Percentiles rank a stretch among this genome's conserved stretches.
phyloP scores from a whole-genome alignment of 2,329 filamentous ascomycete genomes.

The Penicillium sp. region DNA sequence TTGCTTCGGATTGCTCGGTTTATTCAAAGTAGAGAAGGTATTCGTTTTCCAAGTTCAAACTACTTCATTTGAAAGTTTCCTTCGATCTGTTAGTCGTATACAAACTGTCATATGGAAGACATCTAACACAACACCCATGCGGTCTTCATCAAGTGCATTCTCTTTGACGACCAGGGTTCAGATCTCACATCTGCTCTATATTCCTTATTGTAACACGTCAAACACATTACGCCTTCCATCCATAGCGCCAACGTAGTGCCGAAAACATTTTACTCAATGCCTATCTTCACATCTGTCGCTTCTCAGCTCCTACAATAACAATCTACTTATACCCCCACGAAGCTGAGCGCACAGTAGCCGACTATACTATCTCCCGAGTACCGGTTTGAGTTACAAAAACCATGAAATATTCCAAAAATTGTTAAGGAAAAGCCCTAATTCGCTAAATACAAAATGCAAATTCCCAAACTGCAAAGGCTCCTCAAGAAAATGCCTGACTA shows the following conservation, averaged over 20 bases:
- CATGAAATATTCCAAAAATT: not conserved
- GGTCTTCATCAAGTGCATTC: not conserved
- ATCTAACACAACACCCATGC: not conserved
- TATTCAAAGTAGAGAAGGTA: not conserved
- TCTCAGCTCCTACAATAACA: not conserved
- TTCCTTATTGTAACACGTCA: not conserved
- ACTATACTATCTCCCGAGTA: not conserved
- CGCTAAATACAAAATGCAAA: slow-evolving; percentile 2
- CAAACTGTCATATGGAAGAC: no score
- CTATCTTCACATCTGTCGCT: not conserved
- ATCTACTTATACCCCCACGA: not conserved
- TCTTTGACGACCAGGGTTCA: not conserved
- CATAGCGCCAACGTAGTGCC: not conserved
- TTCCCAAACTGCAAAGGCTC: not conserved
- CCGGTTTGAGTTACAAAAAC: not conserved
- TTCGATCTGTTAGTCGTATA: not conserved
- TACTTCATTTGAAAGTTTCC: not conserved
- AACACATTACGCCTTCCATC: not conserved
- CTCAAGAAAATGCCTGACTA: not conserved
- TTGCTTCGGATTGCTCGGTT: not conserved
- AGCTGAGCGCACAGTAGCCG: not conserved
- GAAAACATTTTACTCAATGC: not conserved
- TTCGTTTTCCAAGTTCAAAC: not conserved
- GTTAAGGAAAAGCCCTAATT: not conserved
- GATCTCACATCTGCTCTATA: not conserved